Conservation (phyloP, 2,329 filamentous ascomycete species). For the Dryadomyces sulphureus region DNA sequence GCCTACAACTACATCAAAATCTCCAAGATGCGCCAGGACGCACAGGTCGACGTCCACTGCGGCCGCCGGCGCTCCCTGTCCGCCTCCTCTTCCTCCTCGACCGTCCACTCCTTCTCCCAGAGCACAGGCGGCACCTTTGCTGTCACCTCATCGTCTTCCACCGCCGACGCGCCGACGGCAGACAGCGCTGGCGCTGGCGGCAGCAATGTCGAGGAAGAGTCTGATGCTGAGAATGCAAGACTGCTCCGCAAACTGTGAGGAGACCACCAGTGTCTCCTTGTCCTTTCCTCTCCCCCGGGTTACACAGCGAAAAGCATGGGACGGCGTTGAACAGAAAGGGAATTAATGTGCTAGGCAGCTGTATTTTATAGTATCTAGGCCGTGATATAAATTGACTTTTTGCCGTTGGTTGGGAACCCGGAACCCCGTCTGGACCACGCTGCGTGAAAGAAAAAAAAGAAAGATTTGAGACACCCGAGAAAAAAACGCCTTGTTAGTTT, state of each 20-base stretch:
- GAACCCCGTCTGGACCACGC: too few species aligned
- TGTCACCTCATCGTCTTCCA: conserved; percentile 1
- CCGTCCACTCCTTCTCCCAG: not conserved
- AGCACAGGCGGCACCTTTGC: not conserved
- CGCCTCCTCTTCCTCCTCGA: conserved; percentile 18
- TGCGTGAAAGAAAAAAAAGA: not conserved
- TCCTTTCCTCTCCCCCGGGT: not conserved
- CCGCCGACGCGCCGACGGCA: not conserved
- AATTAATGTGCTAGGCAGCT: not conserved
- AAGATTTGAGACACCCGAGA: not conserved
- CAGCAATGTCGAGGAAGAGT: conserved; percentile 17
- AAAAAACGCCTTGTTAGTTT: not conserved
- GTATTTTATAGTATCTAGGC: not conserved
- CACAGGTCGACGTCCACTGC: conserved; percentile 35
- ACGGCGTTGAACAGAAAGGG: not conserved
- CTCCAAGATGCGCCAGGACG: conserved; percentile 69
- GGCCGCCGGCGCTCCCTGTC: conserved; percentile 17
- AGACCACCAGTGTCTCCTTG: not conserved
- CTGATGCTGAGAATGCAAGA: conserved; percentile 29
- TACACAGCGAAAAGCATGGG: not conserved
- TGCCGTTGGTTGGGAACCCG: not conserved
- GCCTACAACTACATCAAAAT: conserved; percentile 96
- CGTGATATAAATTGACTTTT: not conserved
- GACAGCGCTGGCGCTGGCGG: not conserved
- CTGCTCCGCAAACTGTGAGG: conserved; percentile 22